A percentile compares a stretch with the other conserved stretches of the same genome.
Conservation (phyloP, 2,329 filamentous ascomycete genomes). For the Cylindrodendrum hubeiense region DNA sequence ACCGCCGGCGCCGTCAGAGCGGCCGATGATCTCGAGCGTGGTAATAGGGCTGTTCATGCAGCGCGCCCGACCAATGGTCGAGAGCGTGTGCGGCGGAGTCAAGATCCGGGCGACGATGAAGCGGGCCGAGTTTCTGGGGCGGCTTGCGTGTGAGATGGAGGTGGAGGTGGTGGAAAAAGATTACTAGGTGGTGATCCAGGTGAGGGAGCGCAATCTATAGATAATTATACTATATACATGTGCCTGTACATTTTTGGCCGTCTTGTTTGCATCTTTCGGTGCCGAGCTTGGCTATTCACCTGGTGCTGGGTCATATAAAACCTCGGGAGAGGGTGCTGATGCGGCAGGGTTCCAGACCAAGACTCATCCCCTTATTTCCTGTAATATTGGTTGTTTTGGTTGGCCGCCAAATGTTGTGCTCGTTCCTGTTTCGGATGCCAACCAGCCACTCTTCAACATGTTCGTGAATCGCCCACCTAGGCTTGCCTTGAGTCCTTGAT, state of each 20-base stretch:
- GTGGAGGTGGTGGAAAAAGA: conserved; percentile 40
- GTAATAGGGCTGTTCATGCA: conserved; percentile 43
- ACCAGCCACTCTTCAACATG: no score
- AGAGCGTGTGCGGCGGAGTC: conserved; percentile 39
- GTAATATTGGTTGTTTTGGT: no score
- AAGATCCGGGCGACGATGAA: conserved; percentile 40
- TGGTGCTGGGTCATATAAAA: background rate
- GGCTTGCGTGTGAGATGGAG: conserved; percentile 42
- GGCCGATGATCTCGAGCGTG: conserved; percentile 33
- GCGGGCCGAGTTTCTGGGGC: conserved; percentile 39
- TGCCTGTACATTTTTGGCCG: background rate
- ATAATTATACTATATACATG: conserved; percentile 14
- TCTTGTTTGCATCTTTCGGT: background rate
- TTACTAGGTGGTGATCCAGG: conserved; percentile 25
- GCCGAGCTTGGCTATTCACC: background rate
- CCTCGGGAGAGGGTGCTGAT: no score
- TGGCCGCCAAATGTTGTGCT: no score
- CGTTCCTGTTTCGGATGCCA: no score
- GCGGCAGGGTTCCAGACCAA: no score
- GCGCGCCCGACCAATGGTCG: conserved; percentile 37
- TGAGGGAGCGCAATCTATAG: conserved; percentile 6
- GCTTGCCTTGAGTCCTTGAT: no score
- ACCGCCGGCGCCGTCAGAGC: conserved; percentile 6
- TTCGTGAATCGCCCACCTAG: no score
- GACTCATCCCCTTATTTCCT: no score